Base-by-base conservation (phyloP, 805 yeast species). In the Teunomyces stri region DNA sequence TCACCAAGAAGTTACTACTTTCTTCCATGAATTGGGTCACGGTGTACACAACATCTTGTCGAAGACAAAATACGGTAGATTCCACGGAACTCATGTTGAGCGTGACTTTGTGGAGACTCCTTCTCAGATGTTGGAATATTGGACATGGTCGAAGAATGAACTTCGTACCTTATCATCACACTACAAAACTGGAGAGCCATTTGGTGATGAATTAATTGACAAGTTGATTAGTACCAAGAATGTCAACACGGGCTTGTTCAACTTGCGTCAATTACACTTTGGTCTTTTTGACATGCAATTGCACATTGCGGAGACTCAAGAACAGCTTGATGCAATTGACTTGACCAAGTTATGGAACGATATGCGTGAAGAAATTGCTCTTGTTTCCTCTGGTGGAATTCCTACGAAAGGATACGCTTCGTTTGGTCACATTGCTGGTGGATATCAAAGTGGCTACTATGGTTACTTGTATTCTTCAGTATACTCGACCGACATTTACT, bases 61-160 rank as follows among this genome's bases (percentile, higher is more conserved):
- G 9, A 72, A 76, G 51, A 84, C 91, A 22, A 71, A 70, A 48
- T 82, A 78, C 54, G 75, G 85, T 2, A 75, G 84, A 51, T 88
- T 87, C 67, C 85, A 81, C 59, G 96, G 96, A 18, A 84, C 91
- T 27, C 72, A 79, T 34, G 92, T 87, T 39, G 81, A 86, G 33
- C 76, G 94, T 78, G 96, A 89, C 68, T 89, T 89, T 68, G 96
- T 89, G 43, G 96, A 89, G 66, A 88, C 92, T 49, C 96, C 96
- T 22, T 88, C 96, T 1, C 96, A 89, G 69, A 80, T 89, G 83
- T 72, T 89, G 56, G 96, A 89, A 65, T 86, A 81, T 64, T 89
- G 94, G 89, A 85, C 91, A 33, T 89, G 96, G 96, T 78, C 84
- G 45, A 75, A 75, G 45, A 68, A 74, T 34, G 84, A 82, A 64